Conservation (phyloP, 139 green algal genomes). For the Chlamydomonas eustigma region DNA sequence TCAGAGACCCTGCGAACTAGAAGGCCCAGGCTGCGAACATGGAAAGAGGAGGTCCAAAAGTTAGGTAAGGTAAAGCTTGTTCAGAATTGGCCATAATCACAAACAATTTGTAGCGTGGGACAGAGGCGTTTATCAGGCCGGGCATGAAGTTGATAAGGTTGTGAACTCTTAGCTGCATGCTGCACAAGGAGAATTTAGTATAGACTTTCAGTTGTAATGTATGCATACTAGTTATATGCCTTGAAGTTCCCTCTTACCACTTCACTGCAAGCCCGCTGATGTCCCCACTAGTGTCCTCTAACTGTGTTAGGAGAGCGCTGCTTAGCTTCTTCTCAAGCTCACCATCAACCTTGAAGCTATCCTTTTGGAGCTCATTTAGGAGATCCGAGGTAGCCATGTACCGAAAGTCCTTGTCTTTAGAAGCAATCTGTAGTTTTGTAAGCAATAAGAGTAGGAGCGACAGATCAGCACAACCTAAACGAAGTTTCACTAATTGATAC, state of each 20-base stretch:
- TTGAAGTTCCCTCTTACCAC: slow-evolving; percentile 50
- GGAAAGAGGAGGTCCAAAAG: neutral
- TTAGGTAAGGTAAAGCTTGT: neutral
- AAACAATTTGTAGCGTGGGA: too few relatives aligned
- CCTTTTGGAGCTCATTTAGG: slow-evolving; percentile 75
- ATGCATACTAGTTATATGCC: too few relatives aligned
- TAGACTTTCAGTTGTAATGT: too few relatives aligned
- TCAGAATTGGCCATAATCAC: too few relatives aligned
- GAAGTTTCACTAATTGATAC: neutral
- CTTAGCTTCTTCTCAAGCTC: slow-evolving; percentile 67
- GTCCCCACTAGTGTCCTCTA: slow-evolving; percentile 85
- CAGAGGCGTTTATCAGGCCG: too few relatives aligned
- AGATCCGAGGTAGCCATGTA: slow-evolving; percentile 96
- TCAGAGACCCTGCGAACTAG: slow-evolving; percentile 76
- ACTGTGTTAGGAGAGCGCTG: slow-evolving; percentile 68
- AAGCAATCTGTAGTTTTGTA: slow-evolving; percentile 44
- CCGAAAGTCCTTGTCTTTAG: slow-evolving; percentile 76
- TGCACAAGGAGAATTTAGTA: too few relatives aligned
- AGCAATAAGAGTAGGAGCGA: neutral
- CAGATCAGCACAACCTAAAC: neutral
- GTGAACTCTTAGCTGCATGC: too few relatives aligned
- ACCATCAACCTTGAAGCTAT: slow-evolving; percentile 63
- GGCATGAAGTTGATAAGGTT: too few relatives aligned
- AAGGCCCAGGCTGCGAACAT: slow-evolving; percentile 61
- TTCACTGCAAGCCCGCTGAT: slow-evolving; percentile 87